Base-by-base conservation (phyloP, 2,329 filamentous ascomycete genomes). In the Taxawa tesnikishii region DNA sequence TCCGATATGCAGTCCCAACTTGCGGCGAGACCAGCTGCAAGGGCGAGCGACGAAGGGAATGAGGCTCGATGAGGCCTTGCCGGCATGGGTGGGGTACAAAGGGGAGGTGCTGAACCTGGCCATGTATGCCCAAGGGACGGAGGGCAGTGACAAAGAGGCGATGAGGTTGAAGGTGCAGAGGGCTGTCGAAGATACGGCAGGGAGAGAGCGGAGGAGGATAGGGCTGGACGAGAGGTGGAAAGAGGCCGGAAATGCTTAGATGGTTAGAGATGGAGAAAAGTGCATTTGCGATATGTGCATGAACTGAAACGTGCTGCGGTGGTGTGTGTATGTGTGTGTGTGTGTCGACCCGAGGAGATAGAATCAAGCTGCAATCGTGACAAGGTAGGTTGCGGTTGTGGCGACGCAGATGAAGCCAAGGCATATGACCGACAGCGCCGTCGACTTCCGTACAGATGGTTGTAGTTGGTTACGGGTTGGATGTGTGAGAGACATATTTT, bases 91-190 rank as follows among this genome's bases (percentile, higher is more conserved):
- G 41, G 47, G 57, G 32, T 43, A 49, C 1, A 43, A 40, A 9
- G 47, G 50, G 11, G 53, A 62, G 14, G 53, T 59, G 3, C 33
- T 63, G 15, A 53, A 55, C 17, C 39, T 67, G 9, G 58, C 60
- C 1, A 62, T 65, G 57, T 66, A 65, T 34, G 59, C 63, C 33
- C 62, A 67, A 36, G 53, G 50, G 2, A 44, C 39, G 8, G 38
- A 43, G 15, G 24, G 26, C n/a, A 29, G 34, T 23, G n/a, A n/a
- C n/a, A 45, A 47, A 19, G 42, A 53, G 12, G 48, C 42, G 2
- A 58, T 61, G 58, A 56, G 55, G 37, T 41, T 63, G 23, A 43
- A 53, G 24, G 48, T 58, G 8, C 60, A 63, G 34, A 48, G 50
- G 12, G 49, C 45, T n/a, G 42, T 59, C 0, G 46, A 45, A 9